A percentile compares a stretch with the other conserved stretches of the same genome.
phyloP scores from a whole-genome alignment of 352 stramenopile genomes.

The Pythium guiyangense region DNA sequence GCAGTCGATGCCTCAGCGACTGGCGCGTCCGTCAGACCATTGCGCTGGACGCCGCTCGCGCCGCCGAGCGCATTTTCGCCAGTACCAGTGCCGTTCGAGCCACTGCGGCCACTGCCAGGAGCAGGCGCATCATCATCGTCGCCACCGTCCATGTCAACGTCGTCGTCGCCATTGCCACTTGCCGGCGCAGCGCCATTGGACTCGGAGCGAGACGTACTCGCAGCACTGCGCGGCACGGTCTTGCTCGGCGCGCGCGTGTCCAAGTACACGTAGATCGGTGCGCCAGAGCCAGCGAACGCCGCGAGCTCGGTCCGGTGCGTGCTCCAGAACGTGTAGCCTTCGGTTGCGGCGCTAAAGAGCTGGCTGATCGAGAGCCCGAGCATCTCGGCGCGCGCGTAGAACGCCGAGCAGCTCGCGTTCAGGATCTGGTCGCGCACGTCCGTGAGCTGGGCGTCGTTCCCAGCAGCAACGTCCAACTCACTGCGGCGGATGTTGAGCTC shows the following conservation, averaged over 20 bases:
- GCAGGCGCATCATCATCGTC: not conserved
- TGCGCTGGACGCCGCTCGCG: not conserved
- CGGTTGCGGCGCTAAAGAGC: not conserved
- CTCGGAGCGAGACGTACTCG: too few species aligned
- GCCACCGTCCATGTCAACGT: conserved; percentile 4
- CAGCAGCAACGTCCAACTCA: conserved; percentile 8
- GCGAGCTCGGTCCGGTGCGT: conserved; percentile 19
- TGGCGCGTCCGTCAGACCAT: too few species aligned
- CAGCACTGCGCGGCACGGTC: too few species aligned
- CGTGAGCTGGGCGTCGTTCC: not conserved
- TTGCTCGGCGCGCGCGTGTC: conserved; percentile 29
- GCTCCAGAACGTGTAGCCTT: conserved; percentile 24
- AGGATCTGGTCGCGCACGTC: conserved; percentile 3
- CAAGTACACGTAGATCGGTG: conserved; percentile 49
- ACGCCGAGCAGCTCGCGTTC: conserved; percentile 5
- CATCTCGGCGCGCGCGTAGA: conserved; percentile 1
- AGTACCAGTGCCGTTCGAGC: too few species aligned
- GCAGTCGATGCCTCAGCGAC: too few species aligned
- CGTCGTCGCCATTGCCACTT: not conserved
- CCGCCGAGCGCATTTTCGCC: too few species aligned
- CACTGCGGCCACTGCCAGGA: not conserved
- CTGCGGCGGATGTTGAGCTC: conserved; percentile 38
- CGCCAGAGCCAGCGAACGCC: conserved; percentile 13
- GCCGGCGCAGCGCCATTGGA: not conserved
- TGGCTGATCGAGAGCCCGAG: conserved; percentile 1